Percentiles rank a stretch among this genome's conserved stretches.
Conservation (phyloP, 139 green algal species). For the Pycnococcus provasolii region DNA sequence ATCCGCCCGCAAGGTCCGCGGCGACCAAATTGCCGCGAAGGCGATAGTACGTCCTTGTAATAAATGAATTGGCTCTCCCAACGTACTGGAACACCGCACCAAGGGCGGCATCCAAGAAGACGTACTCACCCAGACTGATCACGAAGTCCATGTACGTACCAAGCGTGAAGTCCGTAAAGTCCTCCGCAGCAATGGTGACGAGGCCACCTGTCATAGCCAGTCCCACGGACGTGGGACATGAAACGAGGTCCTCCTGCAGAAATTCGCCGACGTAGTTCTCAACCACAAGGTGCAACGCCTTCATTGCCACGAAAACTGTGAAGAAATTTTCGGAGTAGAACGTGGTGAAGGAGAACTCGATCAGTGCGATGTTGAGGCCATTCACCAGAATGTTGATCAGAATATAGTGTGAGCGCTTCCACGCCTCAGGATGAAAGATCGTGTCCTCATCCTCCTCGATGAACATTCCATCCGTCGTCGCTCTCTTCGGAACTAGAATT, state of each 20-base stretch:
- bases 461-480: background rate
- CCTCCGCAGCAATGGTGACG: constrained; percentile 19
- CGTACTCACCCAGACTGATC: constrained; percentile 8
- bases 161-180: constrained; percentile 27
- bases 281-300: constrained; percentile 14
- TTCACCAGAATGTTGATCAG: background rate
- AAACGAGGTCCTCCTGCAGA: constrained; percentile 11
- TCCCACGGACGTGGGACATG: background rate
- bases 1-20: background rate
- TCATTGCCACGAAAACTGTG: constrained; percentile 16
- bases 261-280: constrained; percentile 2
- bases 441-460: constrained; percentile 1
- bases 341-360: constrained; percentile 27
- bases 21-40: background rate
- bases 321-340: constrained; percentile 20
- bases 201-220: constrained; percentile 5
- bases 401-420: constrained; percentile 22
- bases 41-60: background rate
- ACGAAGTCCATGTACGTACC: constrained; percentile 15
- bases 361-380: constrained; percentile 10
- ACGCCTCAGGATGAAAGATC: constrained; percentile 4
- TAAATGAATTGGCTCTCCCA: no score
- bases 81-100: background rate
- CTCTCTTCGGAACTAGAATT: constrained; percentile 6
- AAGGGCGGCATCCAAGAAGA: constrained; percentile 11